Conservation (phyloP, 495 filamentous ascomycete species). For the Bacidia gigantensis region DNA sequence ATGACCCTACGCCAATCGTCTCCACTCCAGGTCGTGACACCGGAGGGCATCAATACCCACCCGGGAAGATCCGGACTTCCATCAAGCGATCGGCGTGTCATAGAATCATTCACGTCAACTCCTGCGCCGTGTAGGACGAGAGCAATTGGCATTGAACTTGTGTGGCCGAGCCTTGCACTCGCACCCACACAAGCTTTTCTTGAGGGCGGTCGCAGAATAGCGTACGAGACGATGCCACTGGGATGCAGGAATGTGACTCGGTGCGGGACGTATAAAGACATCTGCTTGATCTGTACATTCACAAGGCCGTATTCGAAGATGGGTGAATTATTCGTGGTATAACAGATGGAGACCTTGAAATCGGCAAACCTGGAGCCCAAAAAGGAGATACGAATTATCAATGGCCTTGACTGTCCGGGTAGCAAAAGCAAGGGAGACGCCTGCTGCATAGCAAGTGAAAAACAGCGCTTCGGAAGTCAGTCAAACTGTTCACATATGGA, state of each 20-base stretch:
- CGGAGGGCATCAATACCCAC: conserved; percentile 45
- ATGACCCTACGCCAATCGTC: conserved; percentile 46
- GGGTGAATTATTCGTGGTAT: not conserved
- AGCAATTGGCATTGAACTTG: conserved; percentile 28
- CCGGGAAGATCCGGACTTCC: conserved; percentile 37
- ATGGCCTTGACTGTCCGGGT: conserved; percentile 30
- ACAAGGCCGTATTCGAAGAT: not conserved
- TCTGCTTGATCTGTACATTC: not conserved
- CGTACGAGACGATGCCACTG: conserved; percentile 44
- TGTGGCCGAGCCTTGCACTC: conserved; percentile 1
- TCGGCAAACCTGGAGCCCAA: not conserved
- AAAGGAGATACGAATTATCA: conserved; percentile 20
- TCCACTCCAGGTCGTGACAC: conserved; percentile 46
- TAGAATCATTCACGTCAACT: conserved; percentile 35
- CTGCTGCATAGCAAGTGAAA: not conserved
- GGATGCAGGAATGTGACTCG: conserved; percentile 45
- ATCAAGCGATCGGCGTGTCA: conserved; percentile 35
- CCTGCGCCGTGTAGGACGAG: conserved; percentile 44
- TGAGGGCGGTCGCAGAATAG: conserved; percentile 44
- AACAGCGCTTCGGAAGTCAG: conserved; percentile 2
- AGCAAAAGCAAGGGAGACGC: not conserved
- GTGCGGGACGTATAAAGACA: conserved; percentile 26
- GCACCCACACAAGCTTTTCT: conserved; percentile 25
- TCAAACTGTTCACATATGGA: not conserved
- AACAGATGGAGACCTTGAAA: not conserved